These are phyloP conservation scores for Nicotiana obtusifolia DNA, from an alignment of 257 asterid genomes.

Conservation along the genomic window DNA sequence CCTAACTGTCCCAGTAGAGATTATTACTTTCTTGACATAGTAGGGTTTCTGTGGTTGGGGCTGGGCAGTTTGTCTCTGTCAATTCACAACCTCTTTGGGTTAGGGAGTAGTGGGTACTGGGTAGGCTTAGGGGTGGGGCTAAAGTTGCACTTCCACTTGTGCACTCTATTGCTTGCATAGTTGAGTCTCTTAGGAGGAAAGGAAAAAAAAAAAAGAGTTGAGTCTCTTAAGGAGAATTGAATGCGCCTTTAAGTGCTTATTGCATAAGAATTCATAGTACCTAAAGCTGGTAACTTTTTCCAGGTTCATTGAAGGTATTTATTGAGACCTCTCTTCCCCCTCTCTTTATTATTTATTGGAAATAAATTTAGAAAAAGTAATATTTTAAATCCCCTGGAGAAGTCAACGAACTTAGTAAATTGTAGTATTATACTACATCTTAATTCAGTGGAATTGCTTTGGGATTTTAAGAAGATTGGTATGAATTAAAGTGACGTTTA, in stretches of 20 bases:
- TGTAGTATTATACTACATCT: no score
- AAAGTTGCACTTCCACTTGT: neutral
- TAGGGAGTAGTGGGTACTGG: neutral
- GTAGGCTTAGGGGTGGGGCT: neutral
- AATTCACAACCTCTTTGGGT: neutral
- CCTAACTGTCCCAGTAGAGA: neutral
- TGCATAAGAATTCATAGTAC: conserved; percentile 26
- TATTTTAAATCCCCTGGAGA: no score
- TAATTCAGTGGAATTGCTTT: neutral
- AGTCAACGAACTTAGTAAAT: no score
- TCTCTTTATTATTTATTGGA: neutral
- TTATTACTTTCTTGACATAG: neutral
- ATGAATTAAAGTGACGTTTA: neutral
- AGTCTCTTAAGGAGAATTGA: conserved; percentile 11
- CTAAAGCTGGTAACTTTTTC: conserved; percentile 25
- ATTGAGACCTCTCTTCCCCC: conserved; percentile 7
- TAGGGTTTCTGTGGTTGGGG: neutral
- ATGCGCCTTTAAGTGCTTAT: conserved; percentile 6
- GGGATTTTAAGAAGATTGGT: neutral
- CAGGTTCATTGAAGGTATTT: conserved; percentile 23
- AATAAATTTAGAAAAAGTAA: neutral
- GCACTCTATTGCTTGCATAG: neutral
- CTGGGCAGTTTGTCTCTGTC: neutral
- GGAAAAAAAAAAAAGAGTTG: neutral
- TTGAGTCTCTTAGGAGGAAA: neutral